A percentile compares a stretch with the other conserved stretches of the same genome.
Conservation (phyloP, 2,329 filamentous ascomycete genomes). For the Arthrobotrys conoides region DNA sequence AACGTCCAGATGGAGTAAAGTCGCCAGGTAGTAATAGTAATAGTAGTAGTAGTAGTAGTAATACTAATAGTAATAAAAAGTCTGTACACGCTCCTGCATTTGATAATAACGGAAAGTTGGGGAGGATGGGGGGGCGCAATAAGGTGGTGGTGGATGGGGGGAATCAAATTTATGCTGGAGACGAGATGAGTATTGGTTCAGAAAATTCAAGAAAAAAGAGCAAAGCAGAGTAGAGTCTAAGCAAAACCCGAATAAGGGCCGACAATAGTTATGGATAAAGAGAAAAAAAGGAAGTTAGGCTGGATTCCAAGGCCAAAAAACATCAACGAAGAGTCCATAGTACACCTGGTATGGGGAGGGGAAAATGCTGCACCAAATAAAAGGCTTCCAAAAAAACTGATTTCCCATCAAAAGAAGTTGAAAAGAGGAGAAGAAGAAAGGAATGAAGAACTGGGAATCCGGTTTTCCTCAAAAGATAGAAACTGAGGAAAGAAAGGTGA, state of each 20-base stretch:
- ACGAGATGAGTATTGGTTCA: background rate
- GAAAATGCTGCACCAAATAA: constrained; percentile 47
- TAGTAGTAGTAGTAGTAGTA: no score
- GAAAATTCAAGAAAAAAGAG: background rate
- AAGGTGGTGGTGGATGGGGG: background rate
- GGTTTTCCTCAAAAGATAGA: background rate
- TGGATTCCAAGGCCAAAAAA: constrained; percentile 5
- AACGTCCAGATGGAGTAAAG: no score
- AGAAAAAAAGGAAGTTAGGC: background rate
- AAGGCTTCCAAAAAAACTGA: constrained; percentile 22
- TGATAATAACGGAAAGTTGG: background rate
- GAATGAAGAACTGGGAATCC: background rate
- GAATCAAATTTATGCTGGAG: constrained; percentile 3
- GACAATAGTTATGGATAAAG: background rate
- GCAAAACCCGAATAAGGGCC: background rate
- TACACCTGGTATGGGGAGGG: constrained; percentile 51
- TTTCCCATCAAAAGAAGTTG: constrained; percentile 27
- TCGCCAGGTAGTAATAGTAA: background rate
- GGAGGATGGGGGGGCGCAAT: background rate
- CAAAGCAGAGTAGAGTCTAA: constrained; percentile 22
- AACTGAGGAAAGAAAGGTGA: constrained; percentile 20
- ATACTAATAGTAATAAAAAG: background rate
- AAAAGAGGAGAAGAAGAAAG: constrained; percentile 18
- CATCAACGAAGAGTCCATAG: constrained; percentile 24
- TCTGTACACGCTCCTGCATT: constrained; percentile 25